Base-by-base conservation (phyloP, 371 early-diverging fungal genomes). In the Actinomortierella ambigua region DNA sequence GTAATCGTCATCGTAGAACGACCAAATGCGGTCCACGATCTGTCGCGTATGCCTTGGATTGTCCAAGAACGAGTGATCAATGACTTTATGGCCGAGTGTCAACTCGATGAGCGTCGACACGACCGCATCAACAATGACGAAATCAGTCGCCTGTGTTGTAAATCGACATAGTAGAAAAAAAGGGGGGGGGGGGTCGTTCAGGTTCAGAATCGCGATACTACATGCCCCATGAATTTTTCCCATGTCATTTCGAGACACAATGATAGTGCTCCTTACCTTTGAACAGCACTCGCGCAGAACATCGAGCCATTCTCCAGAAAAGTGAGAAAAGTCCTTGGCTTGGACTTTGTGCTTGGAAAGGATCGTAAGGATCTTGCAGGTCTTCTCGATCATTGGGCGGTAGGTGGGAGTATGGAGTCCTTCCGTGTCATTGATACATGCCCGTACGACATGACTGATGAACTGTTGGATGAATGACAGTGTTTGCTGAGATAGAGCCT, bases 271-370 rank as follows among this genome's bases (percentile, higher is more conserved):
- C 1, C 68, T 61, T 9, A 81, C 80, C 54, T 82, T 69, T 50
- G 78, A 75, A 46, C 84, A 79, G 24, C 85, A 85, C 28, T 73
- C 73, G 0, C 85, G 61, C 53, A 86, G 61, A 5, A 78, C 73
- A 15, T 69, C 49, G 7, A 82, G 67, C 79, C 79, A 82, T 11
- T 42, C 59, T 4, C 66, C 78, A 49, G 54, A 57, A 50, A 73
- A 73, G 44, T 63, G 63, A 58, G 57, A 18, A 55, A 13, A 6
- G 55, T 49, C 14, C 6, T 58, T 48, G 69, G 63, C 20, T 57
- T 53, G 2, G 52, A 2, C 43, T 57, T 54, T 64, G 27, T 53
- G 50, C 29, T 52, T 55, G 14, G 62, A 63, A 34, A 69, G 58
- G 27, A 58, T 73, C 41, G 59, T 53, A 27, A 73, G 24, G 11